Base-by-base conservation (phyloP, 2,329 filamentous ascomycete species). In the Mycosphaerella arachidis region DNA sequence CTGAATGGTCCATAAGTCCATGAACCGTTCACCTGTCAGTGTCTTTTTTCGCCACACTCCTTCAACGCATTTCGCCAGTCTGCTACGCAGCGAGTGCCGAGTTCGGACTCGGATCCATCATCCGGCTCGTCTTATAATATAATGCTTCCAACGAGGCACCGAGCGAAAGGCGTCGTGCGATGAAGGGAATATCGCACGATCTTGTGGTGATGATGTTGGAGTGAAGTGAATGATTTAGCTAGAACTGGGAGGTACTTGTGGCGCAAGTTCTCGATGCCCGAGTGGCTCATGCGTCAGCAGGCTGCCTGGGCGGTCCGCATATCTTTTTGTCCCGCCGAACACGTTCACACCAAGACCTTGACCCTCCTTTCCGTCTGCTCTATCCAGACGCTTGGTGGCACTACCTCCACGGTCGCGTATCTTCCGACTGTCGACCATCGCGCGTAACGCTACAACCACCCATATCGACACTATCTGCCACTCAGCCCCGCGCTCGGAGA, bases 401-500 rank as follows among this genome's bases (percentile, higher is more conserved):
- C 33, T 10, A 2, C 33, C 33, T 2, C 3, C 9, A 9, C 3
- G 8, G 2, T 8, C 33, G 33, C 33, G 16, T 37, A 37, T n/a
- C n/a, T n/a, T n/a, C n/a, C n/a, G n/a, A n/a, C n/a, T n/a, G n/a
- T n/a, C n/a, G n/a, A n/a, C n/a, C n/a, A n/a, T n/a, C n/a, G n/a
- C 33, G 2, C 3, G 16, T 37, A 37, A 3, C 33, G 16, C 37
- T 43, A 6, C 37, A 43, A 12, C 12, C 3, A 43, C 6, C n/a
- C 33, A 37, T 43, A 43, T 16, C 4, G 13, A 4, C 4, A 43
- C 40, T n/a, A 1, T 16, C 9, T 20, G 46, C 50, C 9, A 57
- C 55, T 51, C 51, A 57, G 55, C 54, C 43, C 58, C 54, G 62
- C 55, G 58, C 33, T 56, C 53, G 61, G 57, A 55, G 37, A 45